Base-by-base conservation (phyloP, 78 protist species). In the Salpingoeca rosetta region DNA sequence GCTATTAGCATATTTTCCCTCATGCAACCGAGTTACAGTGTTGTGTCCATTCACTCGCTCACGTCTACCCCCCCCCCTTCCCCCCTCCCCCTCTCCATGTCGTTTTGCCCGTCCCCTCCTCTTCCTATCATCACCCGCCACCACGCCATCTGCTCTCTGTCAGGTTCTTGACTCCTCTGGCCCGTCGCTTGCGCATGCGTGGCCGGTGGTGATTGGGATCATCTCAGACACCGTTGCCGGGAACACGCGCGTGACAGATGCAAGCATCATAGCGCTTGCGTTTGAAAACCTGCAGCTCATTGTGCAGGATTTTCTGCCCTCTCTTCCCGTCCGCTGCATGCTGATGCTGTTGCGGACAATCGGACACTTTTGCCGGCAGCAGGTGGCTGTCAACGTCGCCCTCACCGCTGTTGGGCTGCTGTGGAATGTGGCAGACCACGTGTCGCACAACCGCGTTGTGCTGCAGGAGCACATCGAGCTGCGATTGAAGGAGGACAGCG, bases 401-500 rank as follows among this genome's bases (percentile, higher is more conserved):
- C 82, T 87, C 39, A 87, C 90, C 45, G 90, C 90, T 42, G 36
- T 81, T 57, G 90, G 82, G 11, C 81, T 87, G 31, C 86, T 87
- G 43, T 87, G 90, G 90, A 82, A 75, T 35, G 76, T 87, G 24
- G 44, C 86, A 0, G 90, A 87, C 86, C 82, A 45, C 65, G 41
- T 87, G 40, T 7, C 10, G 37, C 40, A 65, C 36, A 1, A 65
- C 43, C 78, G 56, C 41, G 85, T 37, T 7, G 0, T 51, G 35
- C 36, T 65, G 31, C 65, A 51, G 65, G 65, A 51, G 65, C 65
- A n/a, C n/a, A n/a, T n/a, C n/a, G n/a, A n/a, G n/a, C n/a, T n/a
- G n/a, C n/a, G n/a, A n/a, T n/a, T n/a, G n/a, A n/a, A n/a, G n/a
- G n/a, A n/a, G 74, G 74, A 25, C 74, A 65, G 74, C 36, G 74